Conservation (phyloP, 225 moss, liverwort and hornwort species). For the Bryum argenteum region DNA sequence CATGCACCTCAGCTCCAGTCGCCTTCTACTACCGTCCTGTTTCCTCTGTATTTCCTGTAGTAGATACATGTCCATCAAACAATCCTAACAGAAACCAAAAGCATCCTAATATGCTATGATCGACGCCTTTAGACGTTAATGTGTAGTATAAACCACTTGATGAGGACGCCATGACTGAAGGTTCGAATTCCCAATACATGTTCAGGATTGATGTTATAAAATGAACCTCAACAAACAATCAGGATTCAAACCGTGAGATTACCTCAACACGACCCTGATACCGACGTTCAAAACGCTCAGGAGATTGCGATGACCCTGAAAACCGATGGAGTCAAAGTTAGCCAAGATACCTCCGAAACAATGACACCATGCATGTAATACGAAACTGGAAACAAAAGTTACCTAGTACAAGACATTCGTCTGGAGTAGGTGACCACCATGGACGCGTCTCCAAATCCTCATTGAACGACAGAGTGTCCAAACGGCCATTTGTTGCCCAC, state of each 20-base stretch:
- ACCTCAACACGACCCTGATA: constrained; percentile 57
- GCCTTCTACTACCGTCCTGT: constrained; percentile 50
- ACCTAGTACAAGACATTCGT: constrained; percentile 60
- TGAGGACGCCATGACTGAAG: neutral
- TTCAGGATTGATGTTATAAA: constrained; percentile 1
- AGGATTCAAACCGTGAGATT: constrained; percentile 14
- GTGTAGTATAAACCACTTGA: constrained; percentile 1
- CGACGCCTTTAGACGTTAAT: constrained; percentile 19
- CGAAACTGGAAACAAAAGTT: neutral
- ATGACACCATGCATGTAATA: neutral
- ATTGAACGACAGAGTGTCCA: constrained; percentile 68
- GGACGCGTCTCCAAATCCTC: constrained; percentile 92
- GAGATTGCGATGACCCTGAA: constrained; percentile 59
- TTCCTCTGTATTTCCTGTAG: constrained; percentile 57
- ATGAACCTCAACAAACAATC: neutral
- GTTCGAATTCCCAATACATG: constrained; percentile 3
- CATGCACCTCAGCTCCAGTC: constrained; percentile 45
- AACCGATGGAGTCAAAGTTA: constrained; percentile 18
- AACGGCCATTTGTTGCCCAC: constrained; percentile 62
- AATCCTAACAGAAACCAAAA: constrained; percentile 11
- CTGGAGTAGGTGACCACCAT: constrained; percentile 93
- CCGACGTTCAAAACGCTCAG: constrained; percentile 46
- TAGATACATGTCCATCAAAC: constrained; percentile 24
- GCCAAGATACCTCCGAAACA: constrained; percentile 1
- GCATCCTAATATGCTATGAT: neutral